Evolutionary conservation across 2,329 filamentous ascomycete species (phyloP).

Genomic region (Calonectria ilicicola): DNA sequence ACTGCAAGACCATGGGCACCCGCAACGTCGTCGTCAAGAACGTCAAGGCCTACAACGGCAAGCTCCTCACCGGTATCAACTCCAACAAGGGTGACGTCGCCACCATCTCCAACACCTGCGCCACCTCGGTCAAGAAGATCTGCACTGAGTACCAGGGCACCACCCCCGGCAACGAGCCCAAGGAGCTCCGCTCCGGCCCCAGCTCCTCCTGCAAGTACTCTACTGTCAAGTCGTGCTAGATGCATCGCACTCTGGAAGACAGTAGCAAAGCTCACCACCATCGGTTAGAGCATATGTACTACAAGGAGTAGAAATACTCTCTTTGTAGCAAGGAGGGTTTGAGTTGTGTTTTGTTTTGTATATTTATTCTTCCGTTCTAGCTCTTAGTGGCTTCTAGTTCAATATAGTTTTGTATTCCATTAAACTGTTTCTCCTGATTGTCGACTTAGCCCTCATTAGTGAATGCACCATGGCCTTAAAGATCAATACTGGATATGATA

Average conservation of each 20-base stretch:
- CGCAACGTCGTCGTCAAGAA: conserved; percentile 59
- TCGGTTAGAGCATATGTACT: too few species aligned
- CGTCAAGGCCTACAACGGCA: conserved; percentile 51
- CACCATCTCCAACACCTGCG: conserved; percentile 27
- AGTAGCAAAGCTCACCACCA: not conserved
- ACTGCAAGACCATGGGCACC: conserved; percentile 48
- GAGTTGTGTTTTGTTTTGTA: not conserved
- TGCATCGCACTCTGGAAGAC: not conserved
- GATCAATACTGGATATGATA: too few species aligned
- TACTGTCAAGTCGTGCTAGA: conserved; percentile 37
- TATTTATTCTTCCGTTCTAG: not conserved
- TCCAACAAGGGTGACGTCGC: conserved; percentile 49
- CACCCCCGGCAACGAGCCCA: conserved; percentile 41
- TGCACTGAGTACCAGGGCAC: conserved; percentile 26
- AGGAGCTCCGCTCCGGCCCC: conserved; percentile 36
- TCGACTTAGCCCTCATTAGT: not conserved
- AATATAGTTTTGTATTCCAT: not conserved
- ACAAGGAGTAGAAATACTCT: not conserved
- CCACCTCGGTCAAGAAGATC: conserved; percentile 26
- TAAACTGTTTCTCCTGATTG: not conserved
- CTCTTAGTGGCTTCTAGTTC: not conserved
- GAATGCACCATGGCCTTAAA: not conserved
- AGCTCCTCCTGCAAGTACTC: conserved; percentile 39
- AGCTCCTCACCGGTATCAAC: conserved; percentile 58
- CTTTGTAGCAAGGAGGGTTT: not conserved